A percentile compares a stretch with the other conserved stretches of the same genome.
These are phyloP conservation scores for Scutellaria minor DNA, from an alignment of 257 asterid genomes.

Conservation along the genomic window DNA sequence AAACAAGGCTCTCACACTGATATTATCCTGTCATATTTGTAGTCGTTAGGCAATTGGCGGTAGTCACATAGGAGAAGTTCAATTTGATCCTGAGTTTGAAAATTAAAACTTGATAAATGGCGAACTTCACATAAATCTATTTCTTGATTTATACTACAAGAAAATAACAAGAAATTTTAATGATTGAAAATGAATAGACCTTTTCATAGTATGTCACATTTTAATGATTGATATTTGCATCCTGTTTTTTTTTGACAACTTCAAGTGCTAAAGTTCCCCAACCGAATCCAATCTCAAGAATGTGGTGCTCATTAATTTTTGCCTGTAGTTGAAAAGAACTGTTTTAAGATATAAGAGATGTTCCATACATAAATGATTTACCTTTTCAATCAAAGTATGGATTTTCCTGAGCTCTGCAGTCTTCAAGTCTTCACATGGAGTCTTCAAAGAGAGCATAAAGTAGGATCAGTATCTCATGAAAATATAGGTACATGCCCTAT, in stretches of 20 bases:
- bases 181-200: too few species aligned
- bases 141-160: neutral
- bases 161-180: too few species aligned
- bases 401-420: conserved; percentile 63
- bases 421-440: conserved; percentile 68
- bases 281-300: conserved; percentile 76
- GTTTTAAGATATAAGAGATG: neutral
- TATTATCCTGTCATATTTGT: conserved; percentile 65
- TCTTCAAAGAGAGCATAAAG: conserved; percentile 33
- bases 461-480: too few species aligned
- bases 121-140: neutral
- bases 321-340: conserved; percentile 47
- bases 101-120: too few species aligned
- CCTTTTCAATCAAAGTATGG: conserved; percentile 66
- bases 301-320: conserved; percentile 56
- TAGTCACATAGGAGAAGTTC: conserved; percentile 63
- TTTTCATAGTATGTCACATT: too few species aligned
- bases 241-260: conserved; percentile 62
- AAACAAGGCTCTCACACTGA: conserved; percentile 49
- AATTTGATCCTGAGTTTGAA: conserved; percentile 54
- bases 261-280: conserved; percentile 78
- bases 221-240: conserved; percentile 64
- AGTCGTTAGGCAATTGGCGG: conserved; percentile 57
- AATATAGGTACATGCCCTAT: too few species aligned
- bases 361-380: neutral